These are phyloP conservation scores for Stachybotrys chartarum DNA, from an alignment of 2,329 filamentous ascomycete species.

Conservation along the genomic window DNA sequence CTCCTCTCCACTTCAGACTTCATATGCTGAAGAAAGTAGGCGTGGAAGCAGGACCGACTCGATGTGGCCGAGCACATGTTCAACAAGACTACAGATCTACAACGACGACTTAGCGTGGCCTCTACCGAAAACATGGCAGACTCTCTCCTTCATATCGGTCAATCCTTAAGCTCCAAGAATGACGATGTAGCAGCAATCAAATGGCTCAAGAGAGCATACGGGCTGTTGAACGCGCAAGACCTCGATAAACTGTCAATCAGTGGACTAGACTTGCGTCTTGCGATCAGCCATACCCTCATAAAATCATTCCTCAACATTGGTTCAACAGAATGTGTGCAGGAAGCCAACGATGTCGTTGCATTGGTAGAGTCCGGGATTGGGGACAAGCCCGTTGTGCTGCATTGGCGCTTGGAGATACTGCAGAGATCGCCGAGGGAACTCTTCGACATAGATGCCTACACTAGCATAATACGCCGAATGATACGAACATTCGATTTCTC, in stretches of 20 bases:
- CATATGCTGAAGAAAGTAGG: slow-evolving; percentile 33
- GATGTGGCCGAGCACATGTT: slow-evolving; percentile 78
- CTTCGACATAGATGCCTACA: slow-evolving; percentile 42
- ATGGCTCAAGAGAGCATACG: slow-evolving; percentile 67
- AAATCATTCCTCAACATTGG: slow-evolving; percentile 43
- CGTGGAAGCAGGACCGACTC: slow-evolving; percentile 65
- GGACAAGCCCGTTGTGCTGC: slow-evolving; percentile 55
- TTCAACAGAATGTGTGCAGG: slow-evolving; percentile 34
- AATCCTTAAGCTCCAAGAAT: slow-evolving; percentile 42
- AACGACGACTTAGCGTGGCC: slow-evolving; percentile 32
- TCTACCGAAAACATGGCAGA: slow-evolving; percentile 58
- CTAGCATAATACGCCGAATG: slow-evolving; percentile 52
- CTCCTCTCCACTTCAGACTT: slow-evolving; percentile 2
- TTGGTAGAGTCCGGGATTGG: slow-evolving; percentile 57
- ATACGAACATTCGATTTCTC: slow-evolving; percentile 52
- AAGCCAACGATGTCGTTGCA: slow-evolving; percentile 50
- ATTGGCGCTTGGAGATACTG: slow-evolving; percentile 64
- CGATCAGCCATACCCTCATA: slow-evolving; percentile 58
- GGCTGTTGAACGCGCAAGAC: slow-evolving; percentile 48
- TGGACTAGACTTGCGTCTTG: slow-evolving; percentile 56
- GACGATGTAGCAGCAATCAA: slow-evolving; percentile 50
- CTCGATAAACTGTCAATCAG: slow-evolving; percentile 50
- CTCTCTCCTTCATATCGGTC: slow-evolving; percentile 66
- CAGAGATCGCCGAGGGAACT: slow-evolving; percentile 36
- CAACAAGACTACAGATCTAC: slow-evolving; percentile 42